Evolutionary conservation across 257 asterid species (phyloP).

Genomic region (Marsdenia floribunda): DNA sequence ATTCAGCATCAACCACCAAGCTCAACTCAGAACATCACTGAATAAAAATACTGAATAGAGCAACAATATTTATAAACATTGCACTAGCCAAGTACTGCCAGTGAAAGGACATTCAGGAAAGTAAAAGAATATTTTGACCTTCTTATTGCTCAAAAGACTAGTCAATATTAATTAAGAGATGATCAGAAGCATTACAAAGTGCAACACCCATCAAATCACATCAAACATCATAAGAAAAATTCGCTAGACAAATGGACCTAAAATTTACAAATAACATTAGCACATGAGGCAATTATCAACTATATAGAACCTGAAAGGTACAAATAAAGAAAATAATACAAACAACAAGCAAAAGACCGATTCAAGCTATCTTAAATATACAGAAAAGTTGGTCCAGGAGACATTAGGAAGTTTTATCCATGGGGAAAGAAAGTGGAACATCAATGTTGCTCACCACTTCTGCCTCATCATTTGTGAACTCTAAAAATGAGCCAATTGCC

Average conservation of each 20-base stretch:
- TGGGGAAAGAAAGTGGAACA: constrained; percentile 10
- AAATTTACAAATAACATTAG: not conserved
- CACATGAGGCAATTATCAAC: not conserved
- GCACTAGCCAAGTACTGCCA: not conserved
- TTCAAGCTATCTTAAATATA: not conserved
- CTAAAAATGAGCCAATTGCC: constrained; percentile 99
- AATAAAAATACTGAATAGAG: too few relatives aligned
- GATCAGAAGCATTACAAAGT: not conserved
- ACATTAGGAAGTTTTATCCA: not conserved
- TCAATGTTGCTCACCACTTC: constrained; percentile 72
- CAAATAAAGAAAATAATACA: not conserved
- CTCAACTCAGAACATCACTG: not conserved
- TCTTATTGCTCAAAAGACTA: not conserved
- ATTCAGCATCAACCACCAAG: not conserved
- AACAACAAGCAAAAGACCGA: not conserved
- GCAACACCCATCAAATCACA: not conserved
- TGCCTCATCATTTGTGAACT: constrained; percentile 82
- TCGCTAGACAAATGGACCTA: too few relatives aligned
- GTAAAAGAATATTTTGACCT: not conserved
- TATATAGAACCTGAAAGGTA: not conserved
- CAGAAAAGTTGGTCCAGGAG: not conserved
- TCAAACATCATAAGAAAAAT: not conserved
- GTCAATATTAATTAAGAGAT: not conserved
- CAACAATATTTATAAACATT: not conserved
- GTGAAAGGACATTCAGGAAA: not conserved